Base-by-base conservation (phyloP, 139 green algal genomes). In the Chlorella sp. region DNA sequence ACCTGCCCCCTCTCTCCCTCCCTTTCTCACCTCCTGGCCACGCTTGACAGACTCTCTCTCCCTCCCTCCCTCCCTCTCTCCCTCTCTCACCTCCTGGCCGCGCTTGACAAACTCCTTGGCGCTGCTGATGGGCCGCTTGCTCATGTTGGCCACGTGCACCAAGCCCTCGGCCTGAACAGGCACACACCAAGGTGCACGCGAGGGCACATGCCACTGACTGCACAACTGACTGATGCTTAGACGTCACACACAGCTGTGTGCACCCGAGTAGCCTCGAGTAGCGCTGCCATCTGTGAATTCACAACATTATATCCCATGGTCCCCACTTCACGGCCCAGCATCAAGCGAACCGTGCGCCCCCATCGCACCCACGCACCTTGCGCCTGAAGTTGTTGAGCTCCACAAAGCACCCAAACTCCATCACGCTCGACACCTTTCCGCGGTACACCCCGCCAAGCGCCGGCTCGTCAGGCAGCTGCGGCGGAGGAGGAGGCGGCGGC, bases 391-490 rank as follows among this genome's bases (percentile, higher is more conserved):
- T 87, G 24, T 87, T 61, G 62, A 99, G 83, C 84, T 97, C 90
- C 69, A 98, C 93, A 78, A 99, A 99, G 81, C 84, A 93, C 10
- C 95, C 95, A 85, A 97, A 97, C 74, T 98, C 93, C 91, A 98
- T 94, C 34, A 96, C 85, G 61, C 85, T 85, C 24, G 79, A 89
- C n/a, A 72, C 79, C 2, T 73, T 82, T 30, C 88, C 89, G 26
- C 77, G 73, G 79, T 96, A 97, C 62, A 96, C 80, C 1, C 68
- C 82, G 27, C 89, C 92, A 26, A 94, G 73, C 81, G 90, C 89
- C 1, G 92, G 85, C 50, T 83, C 84, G 3, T 89, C 85, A 1
- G 74, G 77, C 70, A 89, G 5, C 27, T 49, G 50, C 23, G 72
- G 34, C 27, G 72, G 66, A 14, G 75, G 74, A 26, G 69, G 49